Conservation (phyloP, 257 asterid species). For the Oldenlandia corymbosa region DNA sequence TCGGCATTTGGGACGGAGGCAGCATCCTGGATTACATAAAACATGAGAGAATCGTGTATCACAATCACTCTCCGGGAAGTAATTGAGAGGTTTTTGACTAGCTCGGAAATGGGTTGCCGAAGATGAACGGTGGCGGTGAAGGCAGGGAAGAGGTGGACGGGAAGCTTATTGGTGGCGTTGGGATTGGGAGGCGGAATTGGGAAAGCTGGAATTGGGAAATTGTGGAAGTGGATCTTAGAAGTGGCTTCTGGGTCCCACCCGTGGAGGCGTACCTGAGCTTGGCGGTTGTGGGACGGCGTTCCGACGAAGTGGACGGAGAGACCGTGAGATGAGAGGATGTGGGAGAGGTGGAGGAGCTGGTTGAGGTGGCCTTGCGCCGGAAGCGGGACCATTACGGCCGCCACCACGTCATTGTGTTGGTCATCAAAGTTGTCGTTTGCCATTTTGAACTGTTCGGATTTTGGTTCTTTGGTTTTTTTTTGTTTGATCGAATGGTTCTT, state of each 20-base stretch:
- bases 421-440: not conserved
- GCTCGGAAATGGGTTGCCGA: slow-evolving; percentile 23
- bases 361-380: slow-evolving; percentile 69
- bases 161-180: slow-evolving; percentile 32
- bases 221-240: slow-evolving; percentile 17
- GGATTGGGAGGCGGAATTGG: slow-evolving; percentile 34
- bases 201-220: slow-evolving; percentile 6
- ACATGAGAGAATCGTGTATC: slow-evolving; percentile 41
- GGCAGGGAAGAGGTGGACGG: slow-evolving; percentile 36
- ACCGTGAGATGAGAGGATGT: slow-evolving; percentile 1
- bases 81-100: slow-evolving; percentile 21
- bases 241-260: slow-evolving; percentile 31
- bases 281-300: slow-evolving; percentile 51
- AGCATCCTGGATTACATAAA: slow-evolving; percentile 45
- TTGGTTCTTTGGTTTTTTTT: too few species aligned
- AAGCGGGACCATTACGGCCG: slow-evolving; percentile 49
- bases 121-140: slow-evolving; percentile 30
- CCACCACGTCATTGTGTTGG: too few species aligned
- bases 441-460: too few species aligned
- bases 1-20: slow-evolving; percentile 29
- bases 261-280: slow-evolving; percentile 39
- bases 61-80: slow-evolving; percentile 28
- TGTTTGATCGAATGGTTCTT: too few species aligned
- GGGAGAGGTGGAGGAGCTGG: slow-evolving; percentile 54
- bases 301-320: slow-evolving; percentile 41